phyloP scores from a whole-genome alignment of 495 filamentous ascomycete genomes.

The Neurospora hispaniola region DNA sequence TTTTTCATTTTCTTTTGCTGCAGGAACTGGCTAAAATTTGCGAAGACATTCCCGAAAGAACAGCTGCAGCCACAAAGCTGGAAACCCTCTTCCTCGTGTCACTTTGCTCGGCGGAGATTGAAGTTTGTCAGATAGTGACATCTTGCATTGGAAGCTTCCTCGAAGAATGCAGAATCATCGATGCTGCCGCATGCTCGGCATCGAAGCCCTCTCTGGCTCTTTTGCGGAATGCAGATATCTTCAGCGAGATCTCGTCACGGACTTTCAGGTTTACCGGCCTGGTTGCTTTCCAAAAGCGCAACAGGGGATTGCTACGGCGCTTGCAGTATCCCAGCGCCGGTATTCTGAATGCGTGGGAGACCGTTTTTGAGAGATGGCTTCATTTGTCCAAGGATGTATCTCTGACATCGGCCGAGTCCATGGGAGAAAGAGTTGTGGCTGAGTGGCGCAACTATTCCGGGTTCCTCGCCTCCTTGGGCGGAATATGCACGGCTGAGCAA shows the following conservation, averaged over 20 bases:
- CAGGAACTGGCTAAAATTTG: conserved; percentile 38
- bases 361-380: conserved; percentile 49
- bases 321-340: conserved; percentile 50
- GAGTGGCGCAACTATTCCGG: conserved; percentile 60
- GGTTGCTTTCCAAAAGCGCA: conserved; percentile 55
- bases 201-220: conserved; percentile 38
- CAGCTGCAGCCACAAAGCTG: conserved; percentile 36
- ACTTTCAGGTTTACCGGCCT: conserved; percentile 53
- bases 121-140: conserved; percentile 50
- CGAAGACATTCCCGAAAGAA: conserved; percentile 40
- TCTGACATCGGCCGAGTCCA: conserved; percentile 31
- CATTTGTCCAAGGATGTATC: conserved; percentile 49
- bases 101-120: conserved; percentile 52
- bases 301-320: conserved; percentile 43
- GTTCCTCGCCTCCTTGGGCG: conserved; percentile 55
- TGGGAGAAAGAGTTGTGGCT: conserved; percentile 42
- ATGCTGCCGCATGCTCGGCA: conserved; percentile 33
- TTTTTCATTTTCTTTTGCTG: neutral
- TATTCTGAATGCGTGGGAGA: conserved; percentile 54
- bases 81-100: conserved; percentile 51
- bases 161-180: conserved; percentile 47
- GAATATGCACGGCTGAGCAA: conserved; percentile 52
- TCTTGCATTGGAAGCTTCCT: conserved; percentile 51
- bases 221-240: conserved; percentile 49
- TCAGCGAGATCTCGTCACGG: conserved; percentile 49